These are phyloP conservation scores for Neurospora sp. DNA, from an alignment of 495 filamentous ascomycete species.

Conservation along the genomic window DNA sequence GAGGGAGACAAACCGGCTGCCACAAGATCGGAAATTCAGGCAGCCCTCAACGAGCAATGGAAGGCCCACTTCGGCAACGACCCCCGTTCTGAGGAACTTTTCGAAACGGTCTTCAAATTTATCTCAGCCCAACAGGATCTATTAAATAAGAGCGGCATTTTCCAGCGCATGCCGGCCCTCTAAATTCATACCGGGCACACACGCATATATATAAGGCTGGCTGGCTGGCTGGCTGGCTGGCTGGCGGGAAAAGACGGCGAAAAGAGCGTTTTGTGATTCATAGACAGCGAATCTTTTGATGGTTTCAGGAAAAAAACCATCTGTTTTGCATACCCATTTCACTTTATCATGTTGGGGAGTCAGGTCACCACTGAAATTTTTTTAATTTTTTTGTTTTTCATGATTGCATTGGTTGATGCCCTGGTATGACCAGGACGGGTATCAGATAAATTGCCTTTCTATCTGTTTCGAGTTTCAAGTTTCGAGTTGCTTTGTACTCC, in stretches of 20 bases:
- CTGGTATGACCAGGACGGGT: neutral
- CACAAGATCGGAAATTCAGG: too few species aligned
- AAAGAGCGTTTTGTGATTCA: neutral
- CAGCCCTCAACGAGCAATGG: neutral
- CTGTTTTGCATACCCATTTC: neutral
- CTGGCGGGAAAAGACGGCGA: neutral
- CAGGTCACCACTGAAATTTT: neutral
- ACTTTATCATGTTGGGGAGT: neutral
- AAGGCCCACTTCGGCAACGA: neutral
- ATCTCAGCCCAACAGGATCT: neutral
- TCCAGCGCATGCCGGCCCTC: neutral
- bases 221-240: neutral
- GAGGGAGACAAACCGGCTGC: neutral
- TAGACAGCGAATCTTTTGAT: neutral
- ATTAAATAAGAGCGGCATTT: neutral
- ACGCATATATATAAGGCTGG: neutral
- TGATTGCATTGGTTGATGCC: neutral
- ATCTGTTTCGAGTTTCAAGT: neutral
- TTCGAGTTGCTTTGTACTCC: neutral
- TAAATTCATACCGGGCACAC: neutral
- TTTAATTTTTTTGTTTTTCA: neutral
- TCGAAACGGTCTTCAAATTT: neutral
- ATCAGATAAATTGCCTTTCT: neutral
- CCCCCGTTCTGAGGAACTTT: neutral
- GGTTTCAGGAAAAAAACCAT: neutral